phyloP scores from a whole-genome alignment of 306 rosid species.

The Gleditsia sinensis region DNA sequence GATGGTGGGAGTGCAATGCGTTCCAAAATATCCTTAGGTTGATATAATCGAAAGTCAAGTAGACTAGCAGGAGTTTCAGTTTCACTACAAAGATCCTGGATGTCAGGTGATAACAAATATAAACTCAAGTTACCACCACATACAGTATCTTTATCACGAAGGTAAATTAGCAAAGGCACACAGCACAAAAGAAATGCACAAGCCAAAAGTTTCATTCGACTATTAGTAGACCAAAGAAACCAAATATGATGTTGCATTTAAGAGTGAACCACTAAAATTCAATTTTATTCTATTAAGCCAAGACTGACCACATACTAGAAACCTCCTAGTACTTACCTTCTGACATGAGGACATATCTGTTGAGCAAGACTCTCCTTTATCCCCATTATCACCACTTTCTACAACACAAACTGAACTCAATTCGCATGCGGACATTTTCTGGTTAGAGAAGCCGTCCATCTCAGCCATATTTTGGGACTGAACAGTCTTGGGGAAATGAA shows the following conservation, averaged over 20 bases:
- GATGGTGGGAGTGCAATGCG: slow-evolving; percentile 67
- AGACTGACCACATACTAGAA: slow-evolving; percentile 27
- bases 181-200: slow-evolving; percentile 12
- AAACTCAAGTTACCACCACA: slow-evolving; percentile 13
- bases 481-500: slow-evolving; percentile 59
- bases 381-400: slow-evolving; percentile 52
- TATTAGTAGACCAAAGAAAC: slow-evolving; percentile 9
- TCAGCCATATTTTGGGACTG: slow-evolving; percentile 63
- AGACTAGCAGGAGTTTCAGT: slow-evolving; percentile 57
- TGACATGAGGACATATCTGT: slow-evolving; percentile 49
- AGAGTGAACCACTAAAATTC: background rate
- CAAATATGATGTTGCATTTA: slow-evolving; percentile 27
- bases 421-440: slow-evolving; percentile 54
- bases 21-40: slow-evolving; percentile 70
- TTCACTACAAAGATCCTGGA: slow-evolving; percentile 64
- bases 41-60: slow-evolving; percentile 61
- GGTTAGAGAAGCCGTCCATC: slow-evolving; percentile 58
- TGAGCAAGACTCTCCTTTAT: slow-evolving; percentile 49
- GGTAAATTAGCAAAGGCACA: slow-evolving; percentile 18
- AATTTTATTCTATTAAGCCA: slow-evolving; percentile 18
- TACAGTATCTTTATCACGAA: background rate
- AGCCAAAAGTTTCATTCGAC: background rate
- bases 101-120: slow-evolving; percentile 24
- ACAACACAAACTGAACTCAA: slow-evolving; percentile 53
- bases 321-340: slow-evolving; percentile 61